A percentile compares a stretch with the other conserved stretches of the same genome.
phyloP scores from a whole-genome alignment of 2,329 filamentous ascomycete species.

The Fusarium poae region DNA sequence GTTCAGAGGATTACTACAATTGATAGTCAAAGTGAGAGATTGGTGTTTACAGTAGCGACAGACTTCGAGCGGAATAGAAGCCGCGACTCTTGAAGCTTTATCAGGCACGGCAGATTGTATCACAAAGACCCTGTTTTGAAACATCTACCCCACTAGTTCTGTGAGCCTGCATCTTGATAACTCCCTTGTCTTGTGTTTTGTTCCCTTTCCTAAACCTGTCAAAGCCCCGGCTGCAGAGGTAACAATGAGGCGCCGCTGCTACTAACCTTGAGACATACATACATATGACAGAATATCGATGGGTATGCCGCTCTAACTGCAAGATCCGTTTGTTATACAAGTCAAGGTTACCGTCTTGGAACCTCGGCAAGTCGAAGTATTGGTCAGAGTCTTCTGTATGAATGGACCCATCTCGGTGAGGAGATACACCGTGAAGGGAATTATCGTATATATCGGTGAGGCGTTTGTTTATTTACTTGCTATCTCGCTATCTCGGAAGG shows the following conservation, averaged over 20 bases:
- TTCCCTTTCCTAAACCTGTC: conserved; percentile 69
- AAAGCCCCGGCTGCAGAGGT: conserved; percentile 58
- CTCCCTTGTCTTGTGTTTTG: conserved; percentile 20
- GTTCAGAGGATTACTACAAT: background rate
- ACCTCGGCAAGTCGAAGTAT: background rate
- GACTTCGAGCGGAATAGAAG: background rate
- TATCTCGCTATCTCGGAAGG: conserved; percentile 48
- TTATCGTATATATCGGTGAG: background rate
- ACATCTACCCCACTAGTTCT: conserved; percentile 64
- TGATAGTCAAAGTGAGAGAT: background rate
- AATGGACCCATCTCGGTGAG: background rate
- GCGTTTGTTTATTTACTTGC: conserved; percentile 41
- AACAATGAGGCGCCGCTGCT: conserved; percentile 68
- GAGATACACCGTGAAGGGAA: too few species aligned
- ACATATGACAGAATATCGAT: background rate
- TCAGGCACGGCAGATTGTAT: conserved; percentile 75
- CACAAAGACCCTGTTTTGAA: conserved; percentile 74
- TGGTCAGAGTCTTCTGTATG: background rate
- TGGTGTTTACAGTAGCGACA: background rate
- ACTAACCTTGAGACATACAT: conserved; percentile 61
- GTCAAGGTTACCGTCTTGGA: background rate
- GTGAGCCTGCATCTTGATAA: conserved; percentile 51
- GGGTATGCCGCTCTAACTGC: background rate
- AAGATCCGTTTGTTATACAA: conserved; percentile 6
- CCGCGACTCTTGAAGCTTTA: background rate